Evolutionary conservation across 2,329 filamentous ascomycete genomes (phyloP), one percentile per base, ranked within the genome.

Genomic region (Epichloe elymi): DNA sequence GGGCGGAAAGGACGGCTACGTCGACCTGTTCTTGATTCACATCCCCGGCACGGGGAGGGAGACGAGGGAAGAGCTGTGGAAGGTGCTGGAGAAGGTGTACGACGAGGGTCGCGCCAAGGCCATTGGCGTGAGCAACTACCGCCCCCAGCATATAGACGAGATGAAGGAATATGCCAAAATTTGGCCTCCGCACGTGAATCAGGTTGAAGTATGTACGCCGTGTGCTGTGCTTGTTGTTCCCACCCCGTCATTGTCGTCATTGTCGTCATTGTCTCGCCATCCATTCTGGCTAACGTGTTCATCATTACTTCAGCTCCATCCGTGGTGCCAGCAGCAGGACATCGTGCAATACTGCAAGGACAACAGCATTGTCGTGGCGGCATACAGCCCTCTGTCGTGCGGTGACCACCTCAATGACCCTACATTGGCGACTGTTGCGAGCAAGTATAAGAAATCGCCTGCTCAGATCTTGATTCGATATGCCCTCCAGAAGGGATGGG

Each of bases 51-150:
- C 71, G 3, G 80, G 81, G 0, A 63, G 70, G 3, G 68, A 72
- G 19, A 73, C 72, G 12, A 70, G 82, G 41, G 79, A 79, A 65
- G 70, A 76, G 55, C 70, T 87, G 62, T 88, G 83, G 83, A 67
- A 71, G 53, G 82, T 80, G 1, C 65, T 88, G 58, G 83, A 87
- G 66, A 76, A 68, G 61, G 64, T 84, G 40, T 68, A 79, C 53
- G 67, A 71, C 14, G 75, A 81, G 56, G 83, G 82, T 5, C 78
- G 73, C 56, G 74, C 78, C 41, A 79, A 74, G 65, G 75, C 74
- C 38, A 86, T 88, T 58, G 85, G 85, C 0, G 83, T 88, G 49
- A 85, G 82, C 63, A 88, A 88, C 60, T 88, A 78, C 58, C 80
- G 82, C 2, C 74, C 82, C 46, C 72, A 74, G 42, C 80, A 86